Evolutionary conservation across 2,329 filamentous ascomycete species (phyloP), one percentile per base, ranked within the genome.

Genomic region (Allantophomopsis cytisporea): DNA sequence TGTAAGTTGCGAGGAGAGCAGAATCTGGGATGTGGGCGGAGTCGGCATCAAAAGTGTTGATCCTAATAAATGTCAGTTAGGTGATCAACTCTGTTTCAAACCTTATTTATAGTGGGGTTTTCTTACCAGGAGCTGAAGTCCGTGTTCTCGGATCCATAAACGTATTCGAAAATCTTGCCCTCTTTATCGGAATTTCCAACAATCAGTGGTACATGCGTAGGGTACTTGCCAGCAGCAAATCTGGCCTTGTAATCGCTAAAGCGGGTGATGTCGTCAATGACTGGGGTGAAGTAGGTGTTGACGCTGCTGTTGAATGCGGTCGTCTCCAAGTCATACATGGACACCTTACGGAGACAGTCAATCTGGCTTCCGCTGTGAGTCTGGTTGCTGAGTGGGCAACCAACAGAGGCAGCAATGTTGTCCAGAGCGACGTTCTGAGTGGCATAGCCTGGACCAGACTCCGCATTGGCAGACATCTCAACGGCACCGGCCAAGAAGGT

Each of bases 401-500:
- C 59, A 12, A 60, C 56, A 33, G 62, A 57, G 4, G 52, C 46
- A 0, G 60, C 57, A 5, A 63, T 56, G 7, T 50, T 51, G 28
- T 63, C 54, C 1, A 63, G 51, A 13, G 53, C 60, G 15, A 60
- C 51, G 39, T 61, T 56, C 12, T 45, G 31, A 2, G 57, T 60
- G 0, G 60, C 58, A n/a, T 57, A 60, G 2, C 51, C 59, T 2
- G 60, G 60, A 5, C 60, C 60, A 0, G 60, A 63, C 16, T 58
- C 41, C 21, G 59, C 59, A 18, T 62, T 63, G n/a, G 59, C 61
- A 36, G 59, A 62, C 61, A 63, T 63, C 49, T 63, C 49, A 0
- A 60, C 53, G 6, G 59, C 59, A 2, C 59, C 59, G 41, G 50
- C 58, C 31, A 61, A 55, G 50, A 53, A 61, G 10, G 56, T 51